Evolutionary conservation across 768 basidiomycete species (phyloP), one percentile per base, ranked within the genome.

Genomic region (Amanita inopinata): DNA sequence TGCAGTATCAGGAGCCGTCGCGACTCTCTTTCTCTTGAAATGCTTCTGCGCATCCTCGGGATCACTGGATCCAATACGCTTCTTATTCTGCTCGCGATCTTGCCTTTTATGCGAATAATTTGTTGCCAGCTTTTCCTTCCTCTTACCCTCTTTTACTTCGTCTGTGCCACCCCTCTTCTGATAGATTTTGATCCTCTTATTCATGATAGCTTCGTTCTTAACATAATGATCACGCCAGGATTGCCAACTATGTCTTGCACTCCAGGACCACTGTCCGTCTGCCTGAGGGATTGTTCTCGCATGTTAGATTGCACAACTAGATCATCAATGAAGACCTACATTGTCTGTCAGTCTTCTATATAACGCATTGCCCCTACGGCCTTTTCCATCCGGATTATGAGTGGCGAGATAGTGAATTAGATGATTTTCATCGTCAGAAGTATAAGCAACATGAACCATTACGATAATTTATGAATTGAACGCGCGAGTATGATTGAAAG

Each of bases 181-280:
- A 45, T 69, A 70, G 6, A 33, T 51, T 27, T 38, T 48, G 28
- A 81, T 78, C n/a, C 34, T 38, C 2, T 7, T 19, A 46, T 80
- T 67, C 39, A 76, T 78, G 0, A 49, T 17, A 0, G 24, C 49
- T 28, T 61, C 38, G 37, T 80, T 62, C 47, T 64, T 74, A 46
- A 53, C 61, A 49, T 82, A 83, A n/a, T 70, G 65, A 34, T 75
- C 69, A 17, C 76, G 70, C 81, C 81, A 83, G 3, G 77, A 77
- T n/a, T 65, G 64, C 73, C 66, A 74, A 2, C 76, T 2, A 53
- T 80, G 81, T 4, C 55, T 58, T 12, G 37, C 47, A n/a, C 67
- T 57, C 74, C 77, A 82, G 8, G 63, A 57, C 75, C 77, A 80
- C 46, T 54, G 57, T 0, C 52, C 49, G 0, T 61, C 45, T 17